Base-by-base conservation (phyloP, 257 asterid species). In the Schizonepeta tenuifolia region DNA sequence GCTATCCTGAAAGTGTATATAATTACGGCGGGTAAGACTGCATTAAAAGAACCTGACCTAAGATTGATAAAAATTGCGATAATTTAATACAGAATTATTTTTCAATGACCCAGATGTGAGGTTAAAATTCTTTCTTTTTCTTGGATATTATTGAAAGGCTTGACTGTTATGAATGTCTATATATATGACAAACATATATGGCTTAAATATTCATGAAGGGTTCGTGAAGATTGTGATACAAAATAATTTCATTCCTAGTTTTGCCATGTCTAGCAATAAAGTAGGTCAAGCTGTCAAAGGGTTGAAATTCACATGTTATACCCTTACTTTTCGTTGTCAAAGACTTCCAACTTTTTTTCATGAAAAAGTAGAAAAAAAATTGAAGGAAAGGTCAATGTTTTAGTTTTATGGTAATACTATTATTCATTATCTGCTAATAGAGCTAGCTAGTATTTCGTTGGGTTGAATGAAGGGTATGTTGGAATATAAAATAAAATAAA, bases 241-340 rank as follows among this genome's bases (percentile, higher is more conserved):
- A 31, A 36, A 41, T 20, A 63, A 38, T 62, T 18, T 54, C 40
- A 38, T 62, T 18, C 69, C 41, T 22, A 41, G 3, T 40, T 21
- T 64, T 40, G 21, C 69, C 69, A 64, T 21, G 55, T 41, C 55
- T 43, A 41, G 53, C 69, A 40, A 35, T 33, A 62, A 63, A 40
- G 53, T 63, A 2, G 69, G 69, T 40, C 53, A 63, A 20, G 26
- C 26, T 24, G 26, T 24, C 26, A 24, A 24, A 24, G 53, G 68
- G 53, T 62, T 62, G 53, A 38, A 38, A 36, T 38, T 62, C 33
- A 54, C 60, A 54, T 54, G 33, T 18, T 18, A 17, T 9, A 8
- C 6, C 63, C 35, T 56, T 56, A 26, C 50, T 61, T 61, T 62
- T 62, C 31, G 3, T 40, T 40, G 53, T 64, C 54, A 64, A 64